Conservation (phyloP, 768 basidiomycete species). For the Lactifluus piperatus region DNA sequence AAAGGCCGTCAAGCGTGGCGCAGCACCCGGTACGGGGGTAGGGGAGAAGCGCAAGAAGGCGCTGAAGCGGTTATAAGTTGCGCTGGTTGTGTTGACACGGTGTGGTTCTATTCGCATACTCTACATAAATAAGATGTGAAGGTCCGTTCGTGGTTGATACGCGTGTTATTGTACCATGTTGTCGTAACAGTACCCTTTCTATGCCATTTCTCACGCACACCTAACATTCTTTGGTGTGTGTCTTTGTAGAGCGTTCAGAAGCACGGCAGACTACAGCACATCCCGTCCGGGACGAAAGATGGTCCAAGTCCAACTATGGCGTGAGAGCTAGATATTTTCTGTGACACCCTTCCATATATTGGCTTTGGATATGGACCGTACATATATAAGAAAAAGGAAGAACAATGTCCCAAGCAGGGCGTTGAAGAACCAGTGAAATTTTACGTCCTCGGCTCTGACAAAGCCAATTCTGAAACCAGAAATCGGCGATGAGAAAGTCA, state of each 20-base stretch:
- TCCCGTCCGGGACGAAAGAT: too few species aligned
- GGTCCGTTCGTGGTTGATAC: not conserved
- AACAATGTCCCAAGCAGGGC: too few species aligned
- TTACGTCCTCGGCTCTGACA: too few species aligned
- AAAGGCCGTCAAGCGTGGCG: slow-evolving; percentile 65
- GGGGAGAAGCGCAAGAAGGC: slow-evolving; percentile 88
- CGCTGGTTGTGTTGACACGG: not conserved
- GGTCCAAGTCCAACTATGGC: too few species aligned
- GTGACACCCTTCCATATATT: too few species aligned
- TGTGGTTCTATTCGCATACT: not conserved
- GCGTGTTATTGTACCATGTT: slow-evolving; percentile 5
- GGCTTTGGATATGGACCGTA: too few species aligned
- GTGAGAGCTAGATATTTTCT: too few species aligned
- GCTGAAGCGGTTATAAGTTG: slow-evolving; percentile 55
- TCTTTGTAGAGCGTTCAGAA: not conserved
- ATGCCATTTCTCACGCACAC: not conserved
- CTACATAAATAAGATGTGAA: not conserved
- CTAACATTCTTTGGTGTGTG: not conserved
- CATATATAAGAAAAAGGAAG: too few species aligned
- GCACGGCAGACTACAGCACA: not conserved
- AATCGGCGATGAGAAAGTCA: too few species aligned
- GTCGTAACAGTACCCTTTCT: slow-evolving; percentile 7
- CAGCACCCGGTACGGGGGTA: slow-evolving; percentile 40
- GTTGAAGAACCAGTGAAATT: too few species aligned
- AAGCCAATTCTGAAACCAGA: too few species aligned